Evolutionary conservation across 2,329 filamentous ascomycete genomes (phyloP).

Genomic region (Penicillium italicum): DNA sequence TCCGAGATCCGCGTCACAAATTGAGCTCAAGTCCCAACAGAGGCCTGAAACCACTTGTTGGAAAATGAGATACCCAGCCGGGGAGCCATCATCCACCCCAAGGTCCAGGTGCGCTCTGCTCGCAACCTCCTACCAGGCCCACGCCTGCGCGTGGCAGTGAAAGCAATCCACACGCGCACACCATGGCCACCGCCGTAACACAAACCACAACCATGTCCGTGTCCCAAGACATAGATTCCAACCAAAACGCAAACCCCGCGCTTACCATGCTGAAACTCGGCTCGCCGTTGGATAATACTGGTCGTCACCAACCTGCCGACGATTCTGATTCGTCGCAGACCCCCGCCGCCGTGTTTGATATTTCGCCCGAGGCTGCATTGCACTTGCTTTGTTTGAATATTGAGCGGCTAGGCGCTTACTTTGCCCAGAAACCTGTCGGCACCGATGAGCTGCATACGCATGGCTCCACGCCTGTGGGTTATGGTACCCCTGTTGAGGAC

Average conservation of each 20-base stretch:
- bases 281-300: not conserved
- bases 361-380: conserved; percentile 71
- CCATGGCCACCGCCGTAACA: conserved; percentile 12
- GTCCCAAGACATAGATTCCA: not conserved
- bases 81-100: conserved; percentile 23
- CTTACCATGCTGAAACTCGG: conserved; percentile 16
- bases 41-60: conserved; percentile 17
- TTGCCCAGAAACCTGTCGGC: conserved; percentile 41
- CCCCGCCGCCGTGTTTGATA: conserved; percentile 54
- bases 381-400: conserved; percentile 71
- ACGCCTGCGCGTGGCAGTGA: conserved; percentile 25
- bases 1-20: not conserved
- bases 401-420: conserved; percentile 60
- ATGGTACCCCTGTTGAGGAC: conserved; percentile 22
- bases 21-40: conserved; percentile 1
- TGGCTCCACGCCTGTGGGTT: conserved; percentile 40
- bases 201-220: conserved; percentile 14
- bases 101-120: conserved; percentile 25
- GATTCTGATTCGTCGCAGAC: not conserved
- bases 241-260: conserved; percentile 6
- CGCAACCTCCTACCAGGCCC: conserved; percentile 9
- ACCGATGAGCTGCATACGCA: conserved; percentile 41
- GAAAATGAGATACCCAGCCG: conserved; percentile 34
- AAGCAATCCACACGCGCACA: not conserved
- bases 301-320: not conserved